Evolutionary conservation across 371 early-diverging fungal genomes (phyloP).

Genomic region (Actinomucor elegans): DNA sequence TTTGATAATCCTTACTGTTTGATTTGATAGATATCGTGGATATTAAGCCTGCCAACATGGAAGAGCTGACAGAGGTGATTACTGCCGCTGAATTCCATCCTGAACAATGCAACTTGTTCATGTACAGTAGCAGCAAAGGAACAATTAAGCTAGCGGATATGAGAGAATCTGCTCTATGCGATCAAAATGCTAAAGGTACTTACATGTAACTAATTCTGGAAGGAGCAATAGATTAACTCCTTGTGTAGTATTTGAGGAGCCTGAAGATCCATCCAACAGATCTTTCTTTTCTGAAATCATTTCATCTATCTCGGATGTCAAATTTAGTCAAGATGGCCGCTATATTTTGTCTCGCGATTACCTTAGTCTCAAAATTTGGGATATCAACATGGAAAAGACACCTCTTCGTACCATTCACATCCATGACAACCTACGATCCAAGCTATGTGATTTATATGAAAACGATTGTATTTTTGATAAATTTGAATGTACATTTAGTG

Average conservation of each 20-base stretch:
- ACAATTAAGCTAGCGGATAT: constrained; percentile 89
- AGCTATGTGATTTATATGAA: constrained; percentile 97
- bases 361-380: constrained; percentile 96
- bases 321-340: constrained; percentile 94
- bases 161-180: constrained; percentile 85
- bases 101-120: constrained; percentile 81
- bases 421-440: constrained; percentile 91
- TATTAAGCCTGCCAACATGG: constrained; percentile 94
- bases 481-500: constrained; percentile 97
- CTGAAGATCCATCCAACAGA: constrained; percentile 90
- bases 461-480: constrained; percentile 99
- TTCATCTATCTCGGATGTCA: constrained; percentile 95
- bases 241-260: constrained; percentile 86
- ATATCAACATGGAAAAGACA: constrained; percentile 93
- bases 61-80: constrained; percentile 94
- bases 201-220: neutral
- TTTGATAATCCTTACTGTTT: neutral
- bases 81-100: constrained; percentile 95
- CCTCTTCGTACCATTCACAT: constrained; percentile 94
- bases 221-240: neutral
- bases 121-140: constrained; percentile 93
- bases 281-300: constrained; percentile 99
- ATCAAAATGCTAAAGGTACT: constrained; percentile 71
- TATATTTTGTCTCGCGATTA: constrained; percentile 97
- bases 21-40: constrained; percentile 95